Evolutionary conservation across 495 filamentous ascomycete genomes (phyloP).

Genomic region (Penicillium daleae): DNA sequence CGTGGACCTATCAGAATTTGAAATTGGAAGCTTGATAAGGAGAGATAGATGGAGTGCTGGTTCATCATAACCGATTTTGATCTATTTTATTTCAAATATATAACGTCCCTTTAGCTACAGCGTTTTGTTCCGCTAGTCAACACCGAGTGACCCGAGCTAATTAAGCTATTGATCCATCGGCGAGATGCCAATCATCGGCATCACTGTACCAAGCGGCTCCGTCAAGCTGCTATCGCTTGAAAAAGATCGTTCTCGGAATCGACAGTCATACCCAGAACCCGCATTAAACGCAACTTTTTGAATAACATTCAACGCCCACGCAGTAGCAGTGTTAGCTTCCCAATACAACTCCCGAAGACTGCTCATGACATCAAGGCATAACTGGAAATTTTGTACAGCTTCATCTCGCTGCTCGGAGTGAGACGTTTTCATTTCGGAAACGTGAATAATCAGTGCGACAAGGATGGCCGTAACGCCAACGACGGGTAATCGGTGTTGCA

Average conservation of each 20-base stretch:
- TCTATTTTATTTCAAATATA: not conserved
- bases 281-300: not conserved
- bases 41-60: too few relatives aligned
- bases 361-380: constrained; percentile 21
- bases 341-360: constrained; percentile 24
- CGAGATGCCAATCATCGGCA: not conserved
- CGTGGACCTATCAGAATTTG: too few relatives aligned
- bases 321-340: constrained; percentile 18
- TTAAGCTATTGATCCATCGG: not conserved
- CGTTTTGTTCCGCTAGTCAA: not conserved
- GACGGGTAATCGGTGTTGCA: constrained; percentile 18
- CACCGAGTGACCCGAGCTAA: not conserved
- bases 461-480: constrained; percentile 24
- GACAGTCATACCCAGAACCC: not conserved
- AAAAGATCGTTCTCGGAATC: constrained; percentile 5
- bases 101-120: not conserved
- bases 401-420: constrained; percentile 5
- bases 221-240: constrained; percentile 4
- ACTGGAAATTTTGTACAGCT: constrained; percentile 18
- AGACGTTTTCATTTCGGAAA: constrained; percentile 18
- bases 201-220: not conserved
- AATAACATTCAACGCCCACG: constrained; percentile 22
- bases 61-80: too few relatives aligned
- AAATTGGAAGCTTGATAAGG: too few relatives aligned
- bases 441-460: constrained; percentile 23